Percentiles rank a stretch among this genome's conserved stretches.
phyloP scores from a whole-genome alignment of 768 basidiomycete species.

The Hortiboletus campestris region DNA sequence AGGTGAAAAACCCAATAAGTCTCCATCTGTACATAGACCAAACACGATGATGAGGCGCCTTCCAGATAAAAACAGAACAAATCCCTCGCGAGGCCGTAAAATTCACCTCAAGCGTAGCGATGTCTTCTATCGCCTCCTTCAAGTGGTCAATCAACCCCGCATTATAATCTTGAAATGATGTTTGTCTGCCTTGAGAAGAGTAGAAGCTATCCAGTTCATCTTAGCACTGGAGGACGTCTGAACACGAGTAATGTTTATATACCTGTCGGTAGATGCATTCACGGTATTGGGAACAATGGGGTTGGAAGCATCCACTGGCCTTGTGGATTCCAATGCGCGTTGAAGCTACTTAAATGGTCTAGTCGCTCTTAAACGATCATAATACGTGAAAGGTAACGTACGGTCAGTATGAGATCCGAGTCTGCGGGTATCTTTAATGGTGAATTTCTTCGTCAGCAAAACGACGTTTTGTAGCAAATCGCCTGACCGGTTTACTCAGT shows the following conservation, averaged over 20 bases:
- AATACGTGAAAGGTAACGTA: constrained; percentile 28
- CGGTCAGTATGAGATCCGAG: constrained; percentile 46
- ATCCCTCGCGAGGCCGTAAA: background rate
- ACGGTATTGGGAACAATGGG: constrained; percentile 43
- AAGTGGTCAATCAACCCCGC: constrained; percentile 57
- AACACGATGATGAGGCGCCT: background rate
- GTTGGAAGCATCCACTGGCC: constrained; percentile 38
- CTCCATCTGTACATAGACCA: constrained; percentile 62
- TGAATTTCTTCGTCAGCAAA: constrained; percentile 1
- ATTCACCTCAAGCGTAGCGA: constrained; percentile 69
- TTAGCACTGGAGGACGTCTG: constrained; percentile 6
- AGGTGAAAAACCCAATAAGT: constrained; percentile 81
- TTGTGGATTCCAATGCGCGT: constrained; percentile 42
- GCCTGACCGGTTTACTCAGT: constrained; percentile 61
- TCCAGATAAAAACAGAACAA: background rate
- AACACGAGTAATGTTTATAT: constrained; percentile 4
- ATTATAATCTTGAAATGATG: constrained; percentile 78
- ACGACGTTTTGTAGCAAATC: background rate
- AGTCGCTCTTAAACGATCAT: background rate
- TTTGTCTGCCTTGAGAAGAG: constrained; percentile 81
- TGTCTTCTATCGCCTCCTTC: constrained; percentile 45
- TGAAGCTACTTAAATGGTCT: constrained; percentile 40
- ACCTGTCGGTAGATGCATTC: constrained; percentile 87
- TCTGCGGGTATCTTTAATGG: constrained; percentile 57
- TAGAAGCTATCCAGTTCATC: constrained; percentile 57